Percentiles rank a stretch among this genome's conserved stretches.
Evolutionary conservation across 2,329 filamentous ascomycete genomes (phyloP).

Genomic region (Sarocladium strictum): DNA sequence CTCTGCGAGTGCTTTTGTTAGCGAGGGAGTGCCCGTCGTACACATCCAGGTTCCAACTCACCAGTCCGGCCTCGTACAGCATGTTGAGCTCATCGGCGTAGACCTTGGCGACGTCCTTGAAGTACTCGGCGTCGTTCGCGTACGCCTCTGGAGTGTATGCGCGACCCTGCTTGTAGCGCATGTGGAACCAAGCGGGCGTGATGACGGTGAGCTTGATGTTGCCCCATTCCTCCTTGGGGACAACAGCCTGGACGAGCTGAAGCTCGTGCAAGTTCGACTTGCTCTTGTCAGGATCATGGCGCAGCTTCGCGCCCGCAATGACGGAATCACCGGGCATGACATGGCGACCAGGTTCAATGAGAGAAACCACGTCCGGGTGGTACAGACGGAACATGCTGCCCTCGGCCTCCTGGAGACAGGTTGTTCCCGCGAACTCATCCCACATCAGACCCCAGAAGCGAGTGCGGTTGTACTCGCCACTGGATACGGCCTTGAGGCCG

Average conservation of each 20-base stretch:
- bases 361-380: constrained; percentile 47
- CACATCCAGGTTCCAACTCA: no score
- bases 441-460: constrained; percentile 44
- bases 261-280: constrained; percentile 45
- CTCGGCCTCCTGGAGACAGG: constrained; percentile 43
- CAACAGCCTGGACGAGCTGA: constrained; percentile 36
- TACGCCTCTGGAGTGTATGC: constrained; percentile 21
- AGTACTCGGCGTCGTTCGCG: constrained; percentile 40
- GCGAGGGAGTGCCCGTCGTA: no score
- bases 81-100: constrained; percentile 57
- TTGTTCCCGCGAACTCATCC: constrained; percentile 46
- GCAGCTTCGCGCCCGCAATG: constrained; percentile 42
- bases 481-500: constrained; percentile 53
- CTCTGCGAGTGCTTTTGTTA: constrained; percentile 21
- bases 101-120: constrained; percentile 58
- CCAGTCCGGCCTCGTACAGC: constrained; percentile 54
- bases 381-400: constrained; percentile 47
- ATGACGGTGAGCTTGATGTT: constrained; percentile 51
- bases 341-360: constrained; percentile 46
- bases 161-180: constrained; percentile 20
- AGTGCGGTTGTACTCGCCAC: constrained; percentile 52
- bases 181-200: constrained; percentile 37
- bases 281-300: constrained; percentile 34
- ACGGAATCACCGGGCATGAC: constrained; percentile 53
- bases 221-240: constrained; percentile 41